Base-by-base conservation (phyloP, 75 land plant species). In the Cunninghamia lanceolata region DNA sequence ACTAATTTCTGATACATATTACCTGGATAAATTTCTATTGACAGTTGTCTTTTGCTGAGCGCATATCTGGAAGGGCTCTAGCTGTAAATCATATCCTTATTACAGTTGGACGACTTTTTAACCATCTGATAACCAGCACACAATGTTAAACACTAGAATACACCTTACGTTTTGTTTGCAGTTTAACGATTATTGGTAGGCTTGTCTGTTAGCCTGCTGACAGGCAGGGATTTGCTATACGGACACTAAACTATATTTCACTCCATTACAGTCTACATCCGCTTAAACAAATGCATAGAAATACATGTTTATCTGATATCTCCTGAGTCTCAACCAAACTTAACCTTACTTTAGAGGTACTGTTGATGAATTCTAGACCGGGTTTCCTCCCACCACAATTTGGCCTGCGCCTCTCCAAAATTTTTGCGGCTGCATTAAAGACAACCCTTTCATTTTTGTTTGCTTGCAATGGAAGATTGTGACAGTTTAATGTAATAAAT, bases 341-440 rank as follows among this genome's bases (percentile, higher is more conserved):
- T 73, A 34, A 8, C 35, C 75, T 73, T 63, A 2, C 28, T 35
- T 94, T 88, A 94, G 66, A 96, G 90, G 84, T 96, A 96, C 84
- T 95, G 97, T 36, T 91, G 91, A 84, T 95, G 93, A 87, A 96
- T 95, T 83, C 98, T 89, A 17, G 86, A 88, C 30, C 95, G 89
- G 82, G 95, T 96, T 86, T 91, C 92, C 63, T 95, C 98, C 98
- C 98, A 96, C 98, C 98, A 96, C 73, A 95, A 34, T 89, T 92
- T 91, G 13, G 98, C 97, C 74, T 95, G 94, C 89, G 88, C 90
- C 85, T 96, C 98, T 2, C 92, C 89, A 68, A 96, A 96, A 85
- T 88, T 91, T 87, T 96, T 97, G 68, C 98, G 98, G 86, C 98
- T 96, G 95, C 92, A 89, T 17, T n/a, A 73, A 34, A 30, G 34